A percentile compares a stretch with the other conserved stretches of the same genome.
These are phyloP conservation scores for Eucalyptus paniculata DNA, from an alignment of 345 rosid genomes.

Conservation along the genomic window DNA sequence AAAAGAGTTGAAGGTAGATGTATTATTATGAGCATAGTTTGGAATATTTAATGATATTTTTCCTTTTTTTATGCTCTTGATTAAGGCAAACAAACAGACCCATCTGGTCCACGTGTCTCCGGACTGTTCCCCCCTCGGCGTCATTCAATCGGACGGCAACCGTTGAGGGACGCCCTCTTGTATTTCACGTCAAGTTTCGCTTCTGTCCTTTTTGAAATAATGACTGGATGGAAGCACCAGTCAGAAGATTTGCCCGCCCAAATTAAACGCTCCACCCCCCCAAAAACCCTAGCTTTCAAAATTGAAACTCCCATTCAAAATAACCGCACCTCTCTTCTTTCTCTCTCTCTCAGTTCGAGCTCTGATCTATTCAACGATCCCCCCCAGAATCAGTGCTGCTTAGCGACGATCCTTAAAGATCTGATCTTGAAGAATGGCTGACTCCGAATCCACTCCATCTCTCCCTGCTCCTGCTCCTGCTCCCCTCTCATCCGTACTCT, in stretches of 20 bases:
- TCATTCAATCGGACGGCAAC: neutral
- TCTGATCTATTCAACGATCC: neutral
- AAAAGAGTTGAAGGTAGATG: too few species aligned
- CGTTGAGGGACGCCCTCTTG: neutral
- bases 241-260: neutral
- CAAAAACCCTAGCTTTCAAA: neutral
- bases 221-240: neutral
- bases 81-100: neutral
- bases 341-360: neutral
- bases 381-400: neutral
- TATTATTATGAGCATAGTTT: too few species aligned
- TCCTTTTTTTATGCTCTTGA: neutral
- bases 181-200: neutral
- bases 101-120: neutral
- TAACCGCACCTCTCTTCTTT: neutral
- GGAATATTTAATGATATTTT: too few species aligned
- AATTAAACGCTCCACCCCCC: neutral
- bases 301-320: neutral
- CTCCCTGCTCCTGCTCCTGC: slow-evolving; percentile 19
- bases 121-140: neutral
- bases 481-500: slow-evolving; percentile 4
- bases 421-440: slow-evolving; percentile 22
- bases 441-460: slow-evolving; percentile 38
- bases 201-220: neutral
- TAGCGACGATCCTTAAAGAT: neutral